Percentiles rank a stretch among this genome's conserved stretches.
These are phyloP conservation scores for Tricholoma flavovirens DNA, from an alignment of 768 basidiomycete species.

Conservation along the genomic window DNA sequence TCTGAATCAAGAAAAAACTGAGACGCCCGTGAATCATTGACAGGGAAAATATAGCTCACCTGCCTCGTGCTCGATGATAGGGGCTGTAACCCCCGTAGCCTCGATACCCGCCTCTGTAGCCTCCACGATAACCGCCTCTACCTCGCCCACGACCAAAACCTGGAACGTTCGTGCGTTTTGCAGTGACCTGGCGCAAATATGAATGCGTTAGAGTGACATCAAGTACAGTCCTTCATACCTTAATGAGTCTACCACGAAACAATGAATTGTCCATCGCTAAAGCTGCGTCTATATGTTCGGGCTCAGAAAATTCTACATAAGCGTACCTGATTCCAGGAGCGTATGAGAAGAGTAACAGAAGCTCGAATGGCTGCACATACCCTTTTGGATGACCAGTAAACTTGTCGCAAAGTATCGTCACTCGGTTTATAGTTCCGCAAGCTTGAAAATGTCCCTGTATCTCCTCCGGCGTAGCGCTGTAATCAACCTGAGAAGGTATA, in stretches of 20 bases:
- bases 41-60: conserved; percentile 38
- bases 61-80: conserved; percentile 60
- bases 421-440: conserved; percentile 96
- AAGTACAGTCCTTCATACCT: conserved; percentile 39
- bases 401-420: conserved; percentile 99
- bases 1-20: conserved; percentile 7
- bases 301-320: conserved; percentile 97
- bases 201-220: background rate
- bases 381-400: conserved; percentile 99
- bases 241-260: conserved; percentile 89
- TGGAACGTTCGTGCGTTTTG: conserved; percentile 94
- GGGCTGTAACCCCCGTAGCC: conserved; percentile 52
- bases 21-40: background rate
- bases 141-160: conserved; percentile 85
- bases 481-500: conserved; percentile 73
- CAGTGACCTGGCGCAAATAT: conserved; percentile 61
- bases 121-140: conserved; percentile 52
- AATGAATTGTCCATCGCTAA: conserved; percentile 93
- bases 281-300: conserved; percentile 86
- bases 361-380: conserved; percentile 31
- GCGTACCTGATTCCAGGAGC: conserved; percentile 61
- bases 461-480: conserved; percentile 94
- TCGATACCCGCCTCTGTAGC: conserved; percentile 45
- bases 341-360: conserved; percentile 5
- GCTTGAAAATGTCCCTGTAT: conserved; percentile 97